Conservation (phyloP, 2,329 filamentous ascomycete species). For the Didymella pinodella region DNA sequence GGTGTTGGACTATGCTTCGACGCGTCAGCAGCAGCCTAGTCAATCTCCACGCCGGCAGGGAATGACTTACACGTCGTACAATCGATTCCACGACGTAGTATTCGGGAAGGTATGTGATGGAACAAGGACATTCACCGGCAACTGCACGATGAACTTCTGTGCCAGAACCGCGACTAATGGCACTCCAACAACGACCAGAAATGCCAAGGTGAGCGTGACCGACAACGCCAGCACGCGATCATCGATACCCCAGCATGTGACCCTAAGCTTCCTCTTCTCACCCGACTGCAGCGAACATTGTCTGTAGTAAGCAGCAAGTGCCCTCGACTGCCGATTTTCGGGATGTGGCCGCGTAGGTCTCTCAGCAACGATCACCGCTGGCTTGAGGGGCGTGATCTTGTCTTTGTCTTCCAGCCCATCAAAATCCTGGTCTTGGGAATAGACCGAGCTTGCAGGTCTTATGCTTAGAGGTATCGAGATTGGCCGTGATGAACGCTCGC, state of each 20-base stretch:
- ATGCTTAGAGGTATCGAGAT: slow-evolving; percentile 11
- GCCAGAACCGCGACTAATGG: slow-evolving; percentile 35
- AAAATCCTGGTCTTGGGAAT: slow-evolving; percentile 13
- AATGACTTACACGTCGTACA: slow-evolving; percentile 30
- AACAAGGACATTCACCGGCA: slow-evolving; percentile 52
- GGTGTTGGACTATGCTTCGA: slow-evolving; percentile 37
- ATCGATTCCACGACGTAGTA: slow-evolving; percentile 49
- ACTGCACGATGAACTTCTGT: slow-evolving; percentile 29
- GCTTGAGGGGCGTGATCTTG: slow-evolving; percentile 14
- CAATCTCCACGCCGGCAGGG: background rate
- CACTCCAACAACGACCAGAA: slow-evolving; percentile 30
- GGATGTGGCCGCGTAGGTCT: slow-evolving; percentile 12
- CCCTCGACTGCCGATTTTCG: slow-evolving; percentile 10
- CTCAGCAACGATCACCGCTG: slow-evolving; percentile 17
- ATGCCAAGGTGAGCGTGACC: slow-evolving; percentile 33
- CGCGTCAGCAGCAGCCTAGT: background rate
- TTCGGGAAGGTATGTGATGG: slow-evolving; percentile 59
- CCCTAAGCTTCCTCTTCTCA: slow-evolving; percentile 10
- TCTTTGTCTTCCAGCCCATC: slow-evolving; percentile 8
- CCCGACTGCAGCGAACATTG: slow-evolving; percentile 9
- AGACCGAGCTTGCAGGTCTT: slow-evolving; percentile 9
- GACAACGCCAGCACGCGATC: slow-evolving; percentile 28
- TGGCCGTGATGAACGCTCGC: slow-evolving; percentile 10
- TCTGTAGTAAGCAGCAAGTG: slow-evolving; percentile 14
- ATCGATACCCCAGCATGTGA: slow-evolving; percentile 18